Evolutionary conservation across 345 rosid species (phyloP), one percentile per base, ranked within the genome.

Genomic region (Lagerstroemia speciosa): DNA sequence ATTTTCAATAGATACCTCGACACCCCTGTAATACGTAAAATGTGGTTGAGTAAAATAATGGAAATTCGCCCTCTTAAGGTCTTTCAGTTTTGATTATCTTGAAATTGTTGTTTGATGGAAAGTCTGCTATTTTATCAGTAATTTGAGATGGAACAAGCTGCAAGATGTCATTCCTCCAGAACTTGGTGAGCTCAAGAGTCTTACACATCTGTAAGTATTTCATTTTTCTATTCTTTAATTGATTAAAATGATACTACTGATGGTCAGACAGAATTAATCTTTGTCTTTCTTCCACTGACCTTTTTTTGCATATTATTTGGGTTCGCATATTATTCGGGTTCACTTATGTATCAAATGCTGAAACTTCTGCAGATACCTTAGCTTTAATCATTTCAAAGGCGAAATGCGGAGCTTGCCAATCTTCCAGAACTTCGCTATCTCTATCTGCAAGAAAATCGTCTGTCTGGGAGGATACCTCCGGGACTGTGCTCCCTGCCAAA

Each of bases 361-460:
- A 34, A 66, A 30, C 0, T 38, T 71, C 10, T 78, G 71, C 77
- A 93, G 98, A 73, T 87, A 86, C 64, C 74, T 93, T 88, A 93
- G 98, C 84, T 93, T 93, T 84, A 93, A 91, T 72, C 88, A 79
- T 72, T 93, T 93, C 74, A 93, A 89, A 75, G 98, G 97, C 50
- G 95, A 89, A 82, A 93, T 1, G 88, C 72, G 74, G 98, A 93
- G 78, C 79, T 93, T 46, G 97, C 96, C 37, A 82, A 78, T 71
- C 90, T 93, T 72, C 94, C 96, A 0, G 90, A 87, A 82, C 98
- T 91, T 60, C 93, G 94, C 19, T 93, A 89, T 77, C 90, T 93
- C 30, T 86, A 91, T 75, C 86, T 93, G 72, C 97, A 93, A 71
- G 93, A 93, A 78, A 93, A 93, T 71, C 96, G 97, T 73, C 87